Base-by-base conservation (phyloP, 805 yeast genomes). In the Yarrowia keelungensis region DNA sequence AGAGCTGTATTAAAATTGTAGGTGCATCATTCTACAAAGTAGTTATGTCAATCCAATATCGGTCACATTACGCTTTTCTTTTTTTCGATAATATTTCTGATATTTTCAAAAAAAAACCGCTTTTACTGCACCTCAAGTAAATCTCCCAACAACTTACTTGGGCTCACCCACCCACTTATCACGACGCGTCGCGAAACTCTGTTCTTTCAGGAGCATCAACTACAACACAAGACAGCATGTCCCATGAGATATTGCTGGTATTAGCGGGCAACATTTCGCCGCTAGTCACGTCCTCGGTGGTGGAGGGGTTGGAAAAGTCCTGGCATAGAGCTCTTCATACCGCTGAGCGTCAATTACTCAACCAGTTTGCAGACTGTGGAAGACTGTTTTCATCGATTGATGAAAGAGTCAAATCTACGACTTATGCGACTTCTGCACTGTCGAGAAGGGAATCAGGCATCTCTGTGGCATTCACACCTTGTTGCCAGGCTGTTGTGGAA, bases 231-330 rank as follows among this genome's bases (percentile, higher is more conserved):
- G 49, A 45, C 46, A 19, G 32, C 53, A 74, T 74, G 76, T 70
- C 73, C 35, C 75, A 73, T 38, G 75, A 74, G 49, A 62, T 73
- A 11, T 56, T 74, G 69, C 62, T 73, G 32, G 73, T 72, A 8
- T 59, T 73, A 54, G 72, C 74, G 8, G 75, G 75, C 39, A 70
- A 61, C 46, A 53, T 42, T 16, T 70, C 74, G 43, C 69, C 69
- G 11, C 54, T 73, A 8, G 59, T 66, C 15, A 47, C 39, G 10
- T 39, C 47, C 11, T 35, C 50, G 1, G 45, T 65, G n/a, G 45
- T 42, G 10, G 46, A 59, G 15, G 67, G 45, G 8, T 49, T 54
- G 41, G 41, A 61, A 8, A 42, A 42, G 19, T 62, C 59, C 15
- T 66, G 45, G 46, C 49, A 39, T 22, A 62, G 65, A n/a, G 32